Base-by-base conservation (phyloP, 2,329 filamentous ascomycete species). In the Penicillium decumbens region DNA sequence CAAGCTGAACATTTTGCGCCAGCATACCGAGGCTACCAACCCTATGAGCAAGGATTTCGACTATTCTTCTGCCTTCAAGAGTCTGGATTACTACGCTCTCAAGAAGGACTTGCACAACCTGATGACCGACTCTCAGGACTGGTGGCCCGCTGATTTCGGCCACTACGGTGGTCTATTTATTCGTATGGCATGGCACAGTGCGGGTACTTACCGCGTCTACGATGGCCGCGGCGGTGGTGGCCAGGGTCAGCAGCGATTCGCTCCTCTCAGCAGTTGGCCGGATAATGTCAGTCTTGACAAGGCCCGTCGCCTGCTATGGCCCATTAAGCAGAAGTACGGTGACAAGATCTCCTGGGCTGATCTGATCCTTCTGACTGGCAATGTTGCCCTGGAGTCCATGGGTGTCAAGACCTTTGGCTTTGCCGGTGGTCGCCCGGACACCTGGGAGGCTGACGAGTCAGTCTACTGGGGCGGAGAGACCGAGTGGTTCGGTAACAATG, bases 291-390 rank as follows among this genome's bases (percentile, higher is more conserved):
- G 77, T 61, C 79, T 90, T 46, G 87, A 90, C 79, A 90, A 90
- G 80, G 87, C 86, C 28, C 86, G 87, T 49, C 85, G 87, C 56
- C 80, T 90, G 48, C 75, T 90, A 37, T 89, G 85, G 84, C 87
- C 87, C 49, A 83, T 90, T 74, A 90, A 90, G 80, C 85, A 88
- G 61, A 90, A 90, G 78, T 90, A 90, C 58, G 87, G 87, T 68
- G 82, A 82, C 77, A 88, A 87, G 76, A 86, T 90, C 70, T 89
- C 87, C 0, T 90, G 87, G 87, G 83, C 86, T 23, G 87, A 90
- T 65, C 72, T 90, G 51, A 68, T 85, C 42, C 76, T 89, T 49
- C 78, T 90, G 46, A 80, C 84, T 25, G 87, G 87, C 57, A 89
- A 89, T 66, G 85, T 89, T 13, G 85, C 87, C 41, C 78, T 90